Base-by-base conservation (phyloP, 495 filamentous ascomycete species). In the Articulospora tetracladia region DNA sequence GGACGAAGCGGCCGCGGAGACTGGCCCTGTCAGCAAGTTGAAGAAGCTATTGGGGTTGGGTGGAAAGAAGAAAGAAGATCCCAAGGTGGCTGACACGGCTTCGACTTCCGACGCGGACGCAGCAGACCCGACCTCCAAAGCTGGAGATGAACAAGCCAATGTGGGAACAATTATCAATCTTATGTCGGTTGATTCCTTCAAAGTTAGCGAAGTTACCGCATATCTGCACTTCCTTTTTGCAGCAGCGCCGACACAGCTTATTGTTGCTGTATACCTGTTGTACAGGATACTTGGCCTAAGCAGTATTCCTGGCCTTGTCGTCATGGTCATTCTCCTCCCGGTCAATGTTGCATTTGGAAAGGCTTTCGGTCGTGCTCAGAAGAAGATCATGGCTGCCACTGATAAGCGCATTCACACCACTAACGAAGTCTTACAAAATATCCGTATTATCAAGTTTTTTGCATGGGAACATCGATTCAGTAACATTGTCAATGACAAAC, bases 101-200 rank as follows among this genome's bases (percentile, higher is more conserved):
- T 26, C 52, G 6, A 59, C 63, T 11, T 50, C 60, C 2, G 64
- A 68, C 68, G 67, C 51, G 70, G 70, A 75, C 36, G 48, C 55
- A 46, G 49, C 32, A 62, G 69, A 52, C 64, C 71, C 28, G 59
- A 69, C 36, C 54, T 57, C 26, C 30, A 77, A 73, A 26, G 87
- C 85, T 58, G 76, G 70, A 17, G 74, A 79, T 30, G 84, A 87
- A 41, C 90, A 95, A 72, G 94, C 89, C 20, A 97, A 96, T 63
- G 79, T 92, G 57, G 95, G 95, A 58, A 94, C 93, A 23, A 97
- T 99, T 69, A 98, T 98, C 75, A 99, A 98, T 69, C 73, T 99
- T 63, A 99, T 99, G 95, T 84, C 95, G 11, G 95, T 99, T 55
- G 95, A 99, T 78, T 97, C 94, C 30, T 97, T 97, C 83, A 99